phyloP scores from a whole-genome alignment of 768 basidiomycete species.

The Dendrothele bispora region DNA sequence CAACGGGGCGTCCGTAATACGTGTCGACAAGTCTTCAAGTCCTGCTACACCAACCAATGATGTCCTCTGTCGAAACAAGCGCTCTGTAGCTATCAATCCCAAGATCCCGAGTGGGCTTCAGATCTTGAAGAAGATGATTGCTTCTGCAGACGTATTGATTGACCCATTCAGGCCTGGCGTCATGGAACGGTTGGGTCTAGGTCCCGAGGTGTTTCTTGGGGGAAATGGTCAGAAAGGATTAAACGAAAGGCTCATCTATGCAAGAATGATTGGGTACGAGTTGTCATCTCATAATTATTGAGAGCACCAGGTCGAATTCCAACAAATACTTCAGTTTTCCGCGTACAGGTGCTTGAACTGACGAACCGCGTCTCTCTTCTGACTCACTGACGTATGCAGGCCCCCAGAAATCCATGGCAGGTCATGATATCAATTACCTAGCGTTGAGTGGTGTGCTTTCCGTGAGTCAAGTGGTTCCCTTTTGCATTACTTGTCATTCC shows the following conservation, averaged over 20 bases:
- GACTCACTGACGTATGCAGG: conserved; percentile 39
- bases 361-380: no score
- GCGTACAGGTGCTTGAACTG: conserved; percentile 56
- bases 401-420: conserved; percentile 77
- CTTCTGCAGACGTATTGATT: conserved; percentile 72
- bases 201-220: conserved; percentile 72
- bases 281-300: neutral
- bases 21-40: conserved; percentile 56
- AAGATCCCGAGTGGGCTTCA: conserved; percentile 60
- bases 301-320: neutral
- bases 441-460: conserved; percentile 76
- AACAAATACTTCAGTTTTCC: conserved; percentile 45
- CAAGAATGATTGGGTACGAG: conserved; percentile 66
- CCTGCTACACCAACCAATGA: no score
- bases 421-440: conserved; percentile 85
- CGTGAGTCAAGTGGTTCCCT: conserved; percentile 31
- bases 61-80: conserved; percentile 69
- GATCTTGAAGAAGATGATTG: conserved; percentile 58
- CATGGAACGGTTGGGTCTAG: conserved; percentile 74
- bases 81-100: conserved; percentile 66
- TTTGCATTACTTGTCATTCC: neutral
- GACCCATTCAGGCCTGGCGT: conserved; percentile 86
- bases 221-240: conserved; percentile 38
- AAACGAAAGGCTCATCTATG: conserved; percentile 69
- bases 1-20: conserved; percentile 74